phyloP scores from a whole-genome alignment of 2,329 filamentous ascomycete genomes.

The Cladophialophora carrionii region DNA sequence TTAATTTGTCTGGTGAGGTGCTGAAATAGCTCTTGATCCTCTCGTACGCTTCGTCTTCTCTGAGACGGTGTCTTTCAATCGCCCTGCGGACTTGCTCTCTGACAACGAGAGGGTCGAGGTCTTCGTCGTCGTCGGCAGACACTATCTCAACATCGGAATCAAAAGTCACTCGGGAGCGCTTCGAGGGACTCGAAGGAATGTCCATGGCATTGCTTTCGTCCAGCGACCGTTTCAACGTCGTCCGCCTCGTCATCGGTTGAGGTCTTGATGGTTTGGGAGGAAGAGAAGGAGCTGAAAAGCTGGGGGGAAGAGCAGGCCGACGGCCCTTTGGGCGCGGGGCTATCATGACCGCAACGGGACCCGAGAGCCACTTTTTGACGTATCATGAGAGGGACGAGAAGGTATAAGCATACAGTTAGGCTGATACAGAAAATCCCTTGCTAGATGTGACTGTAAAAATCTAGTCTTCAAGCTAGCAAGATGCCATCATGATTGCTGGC shows the following conservation, averaged over 20 bases:
- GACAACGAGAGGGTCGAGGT: slow-evolving; percentile 49
- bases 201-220: slow-evolving; percentile 36
- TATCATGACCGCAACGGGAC: slow-evolving; percentile 30
- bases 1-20: slow-evolving; percentile 52
- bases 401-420: background rate
- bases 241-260: slow-evolving; percentile 27
- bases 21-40: slow-evolving; percentile 58
- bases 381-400: slow-evolving; percentile 19
- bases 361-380: background rate
- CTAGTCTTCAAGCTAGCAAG: background rate
- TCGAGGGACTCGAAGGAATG: slow-evolving; percentile 43
- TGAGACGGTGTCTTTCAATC: slow-evolving; percentile 56
- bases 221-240: slow-evolving; percentile 37
- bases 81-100: slow-evolving; percentile 65
- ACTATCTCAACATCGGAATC: slow-evolving; percentile 45
- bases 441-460: slow-evolving; percentile 4
- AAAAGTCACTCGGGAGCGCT: slow-evolving; percentile 51
- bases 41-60: slow-evolving; percentile 62
- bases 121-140: slow-evolving; percentile 39
- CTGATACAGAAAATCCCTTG: background rate
- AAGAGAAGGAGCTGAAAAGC: slow-evolving; percentile 25
- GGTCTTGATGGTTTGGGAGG: slow-evolving; percentile 24
- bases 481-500: background rate
- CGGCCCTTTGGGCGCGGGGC: slow-evolving; percentile 29
- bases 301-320: slow-evolving; percentile 33